Percentiles rank a stretch among this genome's conserved stretches.
Conservation (phyloP, 2,329 filamentous ascomycete genomes). For the Mariannaea sp. region DNA sequence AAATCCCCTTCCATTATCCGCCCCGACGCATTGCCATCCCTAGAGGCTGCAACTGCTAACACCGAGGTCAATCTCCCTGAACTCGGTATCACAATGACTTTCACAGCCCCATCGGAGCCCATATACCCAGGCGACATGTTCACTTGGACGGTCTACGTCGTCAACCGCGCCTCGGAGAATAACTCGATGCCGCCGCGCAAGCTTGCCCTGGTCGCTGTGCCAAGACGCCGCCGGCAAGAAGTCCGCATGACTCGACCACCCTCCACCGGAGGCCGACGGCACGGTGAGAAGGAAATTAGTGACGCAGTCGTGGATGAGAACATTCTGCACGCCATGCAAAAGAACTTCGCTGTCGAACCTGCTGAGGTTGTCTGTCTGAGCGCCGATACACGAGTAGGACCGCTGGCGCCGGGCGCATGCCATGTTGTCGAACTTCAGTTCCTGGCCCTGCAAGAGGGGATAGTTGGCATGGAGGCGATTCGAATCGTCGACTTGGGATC, state of each 20-base stretch:
- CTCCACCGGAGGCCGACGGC: slow-evolving; percentile 50
- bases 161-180: slow-evolving; percentile 66
- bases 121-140: slow-evolving; percentile 70
- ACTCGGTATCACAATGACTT: slow-evolving; percentile 76
- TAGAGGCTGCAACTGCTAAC: slow-evolving; percentile 57
- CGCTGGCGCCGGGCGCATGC: slow-evolving; percentile 72
- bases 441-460: slow-evolving; percentile 67
- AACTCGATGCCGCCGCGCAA: slow-evolving; percentile 60
- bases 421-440: slow-evolving; percentile 76
- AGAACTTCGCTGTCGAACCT: slow-evolving; percentile 64
- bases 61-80: slow-evolving; percentile 57
- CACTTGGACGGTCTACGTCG: slow-evolving; percentile 73
- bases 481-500: slow-evolving; percentile 74
- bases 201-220: slow-evolving; percentile 70
- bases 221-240: slow-evolving; percentile 65
- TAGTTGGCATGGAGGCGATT: slow-evolving; percentile 73
- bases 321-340: slow-evolving; percentile 72
- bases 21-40: slow-evolving; percentile 63
- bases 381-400: slow-evolving; percentile 74
- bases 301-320: slow-evolving; percentile 75
- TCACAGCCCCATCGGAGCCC: slow-evolving; percentile 62
- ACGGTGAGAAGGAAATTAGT: slow-evolving; percentile 53
- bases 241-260: slow-evolving; percentile 57
- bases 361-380: slow-evolving; percentile 76
- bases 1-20: slow-evolving; percentile 61